Percentiles rank a stretch among this genome's conserved stretches.
Evolutionary conservation across 805 yeast species (phyloP).

Genomic region (Candida easanensis): DNA sequence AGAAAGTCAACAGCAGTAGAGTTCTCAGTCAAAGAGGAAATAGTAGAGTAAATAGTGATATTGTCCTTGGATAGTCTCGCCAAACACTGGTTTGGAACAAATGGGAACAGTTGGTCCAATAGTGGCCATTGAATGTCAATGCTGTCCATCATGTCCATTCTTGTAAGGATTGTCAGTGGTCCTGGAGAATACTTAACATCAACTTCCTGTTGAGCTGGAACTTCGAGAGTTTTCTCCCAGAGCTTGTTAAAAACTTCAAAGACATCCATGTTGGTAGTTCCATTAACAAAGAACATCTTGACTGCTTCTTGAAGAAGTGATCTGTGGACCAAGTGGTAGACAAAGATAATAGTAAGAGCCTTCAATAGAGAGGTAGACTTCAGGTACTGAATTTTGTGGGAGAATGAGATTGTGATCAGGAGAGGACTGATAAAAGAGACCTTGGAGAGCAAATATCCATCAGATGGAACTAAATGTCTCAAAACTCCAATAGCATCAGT

Average conservation of each 20-base stretch:
- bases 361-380: conserved; percentile 16
- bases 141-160: conserved; percentile 13
- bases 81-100: conserved; percentile 12
- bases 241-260: conserved; percentile 25
- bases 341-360: conserved; percentile 14
- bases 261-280: conserved; percentile 22
- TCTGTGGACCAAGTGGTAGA: conserved; percentile 15
- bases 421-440: conserved; percentile 25
- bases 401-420: conserved; percentile 23
- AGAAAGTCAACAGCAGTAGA: conserved; percentile 1
- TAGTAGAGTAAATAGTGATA: conserved; percentile 5
- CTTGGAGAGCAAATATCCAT: conserved; percentile 9
- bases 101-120: conserved; percentile 20
- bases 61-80: conserved; percentile 12
- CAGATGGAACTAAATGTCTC: conserved; percentile 4
- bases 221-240: conserved; percentile 25
- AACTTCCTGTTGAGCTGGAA: neutral
- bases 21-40: conserved; percentile 1
- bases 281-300: conserved; percentile 14
- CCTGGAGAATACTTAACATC: conserved; percentile 18
- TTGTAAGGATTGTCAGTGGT: conserved; percentile 22
- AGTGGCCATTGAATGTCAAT: conserved; percentile 5
- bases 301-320: conserved; percentile 12
- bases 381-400: conserved; percentile 19
- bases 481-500: conserved; percentile 15